Evolutionary conservation across 1,284 basidiomycete species (phyloP).

Genomic region (Moesziomyces sp.): DNA sequence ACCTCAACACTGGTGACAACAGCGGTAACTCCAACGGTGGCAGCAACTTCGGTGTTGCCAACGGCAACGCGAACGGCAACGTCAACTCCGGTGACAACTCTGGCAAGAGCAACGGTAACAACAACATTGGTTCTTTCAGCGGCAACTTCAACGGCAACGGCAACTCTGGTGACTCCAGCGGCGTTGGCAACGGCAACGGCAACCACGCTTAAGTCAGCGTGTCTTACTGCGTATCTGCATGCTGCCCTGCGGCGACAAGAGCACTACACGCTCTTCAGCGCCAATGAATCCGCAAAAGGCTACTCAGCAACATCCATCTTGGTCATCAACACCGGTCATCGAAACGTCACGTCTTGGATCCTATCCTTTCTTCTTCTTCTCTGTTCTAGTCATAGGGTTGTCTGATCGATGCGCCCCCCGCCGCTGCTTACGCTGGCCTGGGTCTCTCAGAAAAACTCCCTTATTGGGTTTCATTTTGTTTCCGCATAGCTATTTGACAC

Average conservation of each 20-base stretch:
- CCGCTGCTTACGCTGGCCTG: conserved; percentile 2
- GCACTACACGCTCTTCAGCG: too few species aligned
- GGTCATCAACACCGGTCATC: not conserved
- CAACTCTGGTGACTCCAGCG: conserved; percentile 6
- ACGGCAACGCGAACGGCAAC: conserved; percentile 1
- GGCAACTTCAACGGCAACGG: conserved; percentile 10
- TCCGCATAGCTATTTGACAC: conserved; percentile 1
- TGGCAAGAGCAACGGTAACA: conserved; percentile 3
- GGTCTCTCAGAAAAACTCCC: conserved; percentile 3
- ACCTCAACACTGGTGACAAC: not conserved
- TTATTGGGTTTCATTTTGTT: not conserved
- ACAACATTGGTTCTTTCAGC: conserved; percentile 1
- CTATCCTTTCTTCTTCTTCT: too few species aligned
- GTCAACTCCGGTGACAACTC: not conserved
- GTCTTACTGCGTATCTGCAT: too few species aligned
- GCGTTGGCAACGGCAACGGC: conserved; percentile 4
- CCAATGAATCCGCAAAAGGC: too few species aligned
- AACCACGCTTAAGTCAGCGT: not conserved
- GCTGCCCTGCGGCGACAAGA: too few species aligned
- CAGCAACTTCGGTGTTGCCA: too few species aligned
- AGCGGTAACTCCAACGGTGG: conserved; percentile 6
- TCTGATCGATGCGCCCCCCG: conserved; percentile 9
- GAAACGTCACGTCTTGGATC: too few species aligned
- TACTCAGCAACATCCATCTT: too few species aligned
- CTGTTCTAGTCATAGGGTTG: too few species aligned